Base-by-base conservation (phyloP, 805 yeast genomes). In the Candida patagonica region DNA sequence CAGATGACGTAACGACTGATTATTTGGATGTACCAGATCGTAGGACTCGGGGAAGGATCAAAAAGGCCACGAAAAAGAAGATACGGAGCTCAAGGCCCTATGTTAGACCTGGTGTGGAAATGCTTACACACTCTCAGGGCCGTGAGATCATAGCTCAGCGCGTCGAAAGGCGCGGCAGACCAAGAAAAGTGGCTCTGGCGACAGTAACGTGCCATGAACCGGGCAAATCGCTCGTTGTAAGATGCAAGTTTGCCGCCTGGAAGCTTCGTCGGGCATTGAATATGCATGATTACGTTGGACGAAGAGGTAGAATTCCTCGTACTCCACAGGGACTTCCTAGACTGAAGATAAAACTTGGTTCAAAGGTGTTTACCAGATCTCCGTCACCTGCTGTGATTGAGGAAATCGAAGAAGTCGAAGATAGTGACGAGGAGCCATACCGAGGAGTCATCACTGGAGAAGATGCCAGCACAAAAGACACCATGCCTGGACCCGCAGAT, bases 401-500 rank as follows among this genome's bases (percentile, higher is more conserved):
- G 17, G 49, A 37, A 15, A 37, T 42, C 6, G 44, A 40, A 17
- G 41, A 35, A 15, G 38, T 40, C 2, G 45, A 42, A 13, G 49
- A 45, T 22, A 30, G 38, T 15, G 49, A 45, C 33, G 80, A 78
- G 40, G 52, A 76, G 22, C 92, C 94, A 0, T 82, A 72, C 48
- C 62, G 80, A 37, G 92, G 92, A 0, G 70, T 81, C 0, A 59
- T 82, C 15, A 58, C 68, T 15, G 73, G 72, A 48, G 69, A 72
- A 16, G 76, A 80, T 32, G 76, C 79, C 26, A 70, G 68, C 22
- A 80, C 85, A 1, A 63, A 64, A 37, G 62, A 67, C 44, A 80
- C 92, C 0, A 69, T 70, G 30, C 94, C 94, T 0, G 69, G 69
- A 1, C 49, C 52, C 4, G 51, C 60, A 2, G 87, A 79, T 52